Evolutionary conservation across 352 stramenopile species (phyloP), one percentile per base, ranked within the genome.

Genomic region (Phytophthora fragariaefolia): DNA sequence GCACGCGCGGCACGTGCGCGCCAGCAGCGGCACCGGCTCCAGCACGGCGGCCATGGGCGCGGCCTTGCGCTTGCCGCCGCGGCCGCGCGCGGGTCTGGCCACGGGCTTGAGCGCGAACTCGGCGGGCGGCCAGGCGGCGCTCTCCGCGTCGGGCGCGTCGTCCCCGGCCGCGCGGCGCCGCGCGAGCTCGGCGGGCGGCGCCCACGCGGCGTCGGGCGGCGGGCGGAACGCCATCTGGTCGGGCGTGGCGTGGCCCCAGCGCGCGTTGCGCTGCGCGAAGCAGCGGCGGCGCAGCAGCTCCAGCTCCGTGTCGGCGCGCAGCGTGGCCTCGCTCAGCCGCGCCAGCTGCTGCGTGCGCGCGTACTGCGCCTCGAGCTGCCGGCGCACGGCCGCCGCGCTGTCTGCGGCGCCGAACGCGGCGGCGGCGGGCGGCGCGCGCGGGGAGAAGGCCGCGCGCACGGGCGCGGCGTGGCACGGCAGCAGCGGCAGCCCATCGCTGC

Each of bases 281-380:
- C 86, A 94, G 49, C 80, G 74, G 30, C 76, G 82, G 3, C 86
- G 81, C 58, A 91, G 61, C 40, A 93, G 65, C 71, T 94, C 86
- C 28, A 94, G 67, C 64, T 92, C 82, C 48, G 79, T 89, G 75
- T 94, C 86, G 30, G 90, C 80, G 52, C 84, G 83, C 56, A 94
- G 75, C 63, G 81, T 91, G 79, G 88, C 85, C 68, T 94, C 85
- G 38, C 60, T 77, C 23, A 87, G n/a, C 34, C 42, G 30, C 1
- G 60, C 8, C 17, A 77, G 52, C 49, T 87, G 80, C 34, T 74
- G 58, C 10, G 78, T 74, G 49, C 63, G 30, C 10, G 50, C 62
- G 64, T 89, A 91, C 53, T 76, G 75, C 13, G 52, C 46, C 49
- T 79, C 24, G 9, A 93, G 72, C 51, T 81, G 54, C 23, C 28